Evolutionary conservation across 192 early-diverging fungal genomes (phyloP), one percentile per base, ranked within the genome.

Genomic region (Rhizoclosmatium sp.): DNA sequence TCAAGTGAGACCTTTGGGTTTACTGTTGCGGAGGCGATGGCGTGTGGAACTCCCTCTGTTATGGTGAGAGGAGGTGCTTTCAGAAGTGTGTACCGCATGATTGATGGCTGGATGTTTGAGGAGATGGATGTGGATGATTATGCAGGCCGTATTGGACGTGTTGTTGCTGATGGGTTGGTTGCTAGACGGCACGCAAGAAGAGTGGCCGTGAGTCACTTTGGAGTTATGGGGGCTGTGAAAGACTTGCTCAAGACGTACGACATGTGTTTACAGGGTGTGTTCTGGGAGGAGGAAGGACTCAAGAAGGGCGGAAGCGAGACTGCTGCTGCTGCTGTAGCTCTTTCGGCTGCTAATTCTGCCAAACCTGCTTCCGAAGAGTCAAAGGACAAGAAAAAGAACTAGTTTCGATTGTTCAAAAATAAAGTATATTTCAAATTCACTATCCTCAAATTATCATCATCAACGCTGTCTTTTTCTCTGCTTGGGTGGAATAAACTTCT

Each of bases 1-100:
- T 82, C 82, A n/a, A 84, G 82, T 39, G 87, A 89, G 66, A 89
- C 87, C 23, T 89, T 87, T 83, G 86, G 86, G 47, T 89, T 89
- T 75, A 89, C 88, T 21, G 87, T 89, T 47, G 87, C 84, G 10
- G 87, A 89, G 68, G 84, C 87, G 12, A 58, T 89, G 78, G 83
- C 87, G 44, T 89, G 87, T 82, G 83, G 80, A 40, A 87, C 85
- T 12, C 87, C 87, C 0, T 62, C 79, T 41, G 85, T 87, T 40
- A 81, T 85, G 41, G 87, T 89, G 14, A 59, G 85, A 12, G 69
- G 75, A 47, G 87, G 87, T 39, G 84, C 85, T 23, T 89, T 89
- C 64, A 16, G 58, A 39, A 76, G 44, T 0, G 84, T 89, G 71
- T 89, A 85, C 71, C 61, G 81, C 10, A 77, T 83, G 80, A 85